Percentiles rank a stretch among this genome's conserved stretches.
These are phyloP conservation scores for Tolypocladium cylindrosporum DNA, from an alignment of 2,329 filamentous ascomycete genomes.

Conservation along the genomic window DNA sequence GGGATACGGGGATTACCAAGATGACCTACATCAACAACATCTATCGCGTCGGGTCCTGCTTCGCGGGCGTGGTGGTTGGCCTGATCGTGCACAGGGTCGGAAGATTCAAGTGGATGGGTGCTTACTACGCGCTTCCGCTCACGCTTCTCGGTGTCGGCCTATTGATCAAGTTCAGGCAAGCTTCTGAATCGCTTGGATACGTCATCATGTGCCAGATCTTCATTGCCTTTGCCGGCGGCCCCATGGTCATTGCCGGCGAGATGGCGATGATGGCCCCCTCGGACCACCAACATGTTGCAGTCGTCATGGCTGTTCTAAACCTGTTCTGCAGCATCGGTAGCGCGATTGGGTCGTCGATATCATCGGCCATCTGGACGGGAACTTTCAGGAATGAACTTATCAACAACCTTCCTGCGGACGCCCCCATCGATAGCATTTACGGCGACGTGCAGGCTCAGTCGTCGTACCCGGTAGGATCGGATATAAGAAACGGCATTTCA, in stretches of 20 bases:
- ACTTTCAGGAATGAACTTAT: conserved; percentile 42
- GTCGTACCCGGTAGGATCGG: conserved; percentile 37
- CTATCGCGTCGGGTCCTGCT: conserved; percentile 33
- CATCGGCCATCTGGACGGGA: conserved; percentile 55
- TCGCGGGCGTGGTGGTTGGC: conserved; percentile 31
- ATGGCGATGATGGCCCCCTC: conserved; percentile 51
- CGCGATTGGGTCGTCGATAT: conserved; percentile 48
- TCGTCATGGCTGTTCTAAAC: conserved; percentile 49
- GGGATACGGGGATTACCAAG: conserved; percentile 21
- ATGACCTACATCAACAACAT: conserved; percentile 32
- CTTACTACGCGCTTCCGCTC: conserved; percentile 40
- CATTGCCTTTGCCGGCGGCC: conserved; percentile 48
- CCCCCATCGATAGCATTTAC: conserved; percentile 32
- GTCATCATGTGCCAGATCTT: conserved; percentile 54
- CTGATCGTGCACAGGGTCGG: conserved; percentile 33
- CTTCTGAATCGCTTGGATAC: conserved; percentile 38
- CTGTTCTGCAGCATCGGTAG: conserved; percentile 51
- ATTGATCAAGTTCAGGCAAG: conserved; percentile 51
- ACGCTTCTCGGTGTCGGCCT: conserved; percentile 45
- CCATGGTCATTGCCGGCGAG: conserved; percentile 49
- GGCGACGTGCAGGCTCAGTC: conserved; percentile 42
- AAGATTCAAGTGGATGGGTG: conserved; percentile 39
- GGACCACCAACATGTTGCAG: conserved; percentile 51
- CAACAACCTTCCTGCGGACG: conserved; percentile 35
- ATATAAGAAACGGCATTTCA: conserved; percentile 45